Evolutionary conservation across 441 rosid species (phyloP).

Genomic region (Erodium texanum): DNA sequence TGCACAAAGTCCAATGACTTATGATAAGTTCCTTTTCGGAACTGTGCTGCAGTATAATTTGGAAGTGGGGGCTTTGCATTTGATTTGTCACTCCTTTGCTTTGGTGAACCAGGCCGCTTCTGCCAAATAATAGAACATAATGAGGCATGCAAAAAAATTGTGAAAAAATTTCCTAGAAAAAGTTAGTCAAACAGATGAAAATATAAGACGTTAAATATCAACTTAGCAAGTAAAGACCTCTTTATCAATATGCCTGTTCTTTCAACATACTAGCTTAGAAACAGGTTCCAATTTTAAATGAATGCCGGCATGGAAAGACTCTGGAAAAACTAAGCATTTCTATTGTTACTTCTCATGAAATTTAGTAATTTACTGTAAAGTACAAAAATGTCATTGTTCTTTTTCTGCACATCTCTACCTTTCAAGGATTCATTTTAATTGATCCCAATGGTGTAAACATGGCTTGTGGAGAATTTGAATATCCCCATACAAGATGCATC

Average conservation of each 20-base stretch:
- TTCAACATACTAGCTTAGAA: neutral
- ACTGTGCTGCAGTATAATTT: slow-evolving; percentile 55
- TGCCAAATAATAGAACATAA: slow-evolving; percentile 22
- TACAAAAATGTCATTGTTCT: no score
- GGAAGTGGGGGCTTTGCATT: slow-evolving; percentile 77
- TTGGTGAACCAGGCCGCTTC: slow-evolving; percentile 86
- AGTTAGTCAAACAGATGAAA: neutral
- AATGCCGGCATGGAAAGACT: neutral
- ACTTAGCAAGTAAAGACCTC: no score
- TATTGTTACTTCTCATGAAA: no score
- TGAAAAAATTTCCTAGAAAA: neutral
- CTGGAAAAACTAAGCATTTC: no score
- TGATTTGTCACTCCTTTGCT: slow-evolving; percentile 59
- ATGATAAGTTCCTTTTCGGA: slow-evolving; percentile 85
- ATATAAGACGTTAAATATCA: neutral
- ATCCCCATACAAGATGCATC: no score
- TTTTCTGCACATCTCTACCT: no score
- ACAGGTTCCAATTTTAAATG: neutral
- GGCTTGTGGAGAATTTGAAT: no score
- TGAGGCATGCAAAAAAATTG: neutral
- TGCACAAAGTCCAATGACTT: slow-evolving; percentile 92
- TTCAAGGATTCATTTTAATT: no score
- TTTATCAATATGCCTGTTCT: neutral
- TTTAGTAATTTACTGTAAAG: no score
- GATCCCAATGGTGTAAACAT: no score